These are phyloP conservation scores for Curvularia lunata DNA, from an alignment of 2,329 filamentous ascomycete genomes.

Conservation along the genomic window DNA sequence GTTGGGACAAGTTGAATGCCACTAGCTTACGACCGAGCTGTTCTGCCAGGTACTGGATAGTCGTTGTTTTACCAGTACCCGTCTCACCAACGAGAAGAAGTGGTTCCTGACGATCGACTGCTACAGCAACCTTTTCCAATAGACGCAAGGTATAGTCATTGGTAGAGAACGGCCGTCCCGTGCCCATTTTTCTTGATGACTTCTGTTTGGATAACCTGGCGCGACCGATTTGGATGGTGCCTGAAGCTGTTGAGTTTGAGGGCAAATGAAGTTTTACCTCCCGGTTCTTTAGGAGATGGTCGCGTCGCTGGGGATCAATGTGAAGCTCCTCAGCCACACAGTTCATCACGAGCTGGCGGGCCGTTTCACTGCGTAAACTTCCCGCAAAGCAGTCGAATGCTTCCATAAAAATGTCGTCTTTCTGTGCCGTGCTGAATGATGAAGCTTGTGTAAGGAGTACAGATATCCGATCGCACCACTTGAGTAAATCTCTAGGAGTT, in stretches of 20 bases:
- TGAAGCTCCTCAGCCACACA: slow-evolving; percentile 87
- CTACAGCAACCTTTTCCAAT: slow-evolving; percentile 85
- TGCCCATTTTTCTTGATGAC: slow-evolving; percentile 48
- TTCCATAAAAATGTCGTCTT: slow-evolving; percentile 91
- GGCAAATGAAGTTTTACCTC: slow-evolving; percentile 66
- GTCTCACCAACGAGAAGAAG: slow-evolving; percentile 97
- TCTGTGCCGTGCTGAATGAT: slow-evolving; percentile 70
- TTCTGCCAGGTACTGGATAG: slow-evolving; percentile 89
- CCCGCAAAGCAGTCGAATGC: slow-evolving; percentile 91
- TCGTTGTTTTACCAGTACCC: slow-evolving; percentile 96
- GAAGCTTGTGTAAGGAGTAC: slow-evolving; percentile 67
- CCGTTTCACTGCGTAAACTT: slow-evolving; percentile 71
- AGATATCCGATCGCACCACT: slow-evolving; percentile 83
- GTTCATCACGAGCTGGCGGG: slow-evolving; percentile 66
- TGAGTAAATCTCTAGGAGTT: slow-evolving; percentile 81
- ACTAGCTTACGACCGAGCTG: slow-evolving; percentile 84
- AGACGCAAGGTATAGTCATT: slow-evolving; percentile 84
- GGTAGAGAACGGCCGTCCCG: slow-evolving; percentile 75
- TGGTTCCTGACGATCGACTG: slow-evolving; percentile 84
- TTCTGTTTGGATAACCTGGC: slow-evolving; percentile 55
- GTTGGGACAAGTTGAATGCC: slow-evolving; percentile 95
- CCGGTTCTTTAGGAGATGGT: slow-evolving; percentile 77
- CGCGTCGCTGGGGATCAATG: slow-evolving; percentile 79
- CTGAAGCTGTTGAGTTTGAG: slow-evolving; percentile 33
- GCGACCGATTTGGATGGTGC: slow-evolving; percentile 48